Conservation (phyloP, 768 basidiomycete species). For the Daedaleopsis nitida region DNA sequence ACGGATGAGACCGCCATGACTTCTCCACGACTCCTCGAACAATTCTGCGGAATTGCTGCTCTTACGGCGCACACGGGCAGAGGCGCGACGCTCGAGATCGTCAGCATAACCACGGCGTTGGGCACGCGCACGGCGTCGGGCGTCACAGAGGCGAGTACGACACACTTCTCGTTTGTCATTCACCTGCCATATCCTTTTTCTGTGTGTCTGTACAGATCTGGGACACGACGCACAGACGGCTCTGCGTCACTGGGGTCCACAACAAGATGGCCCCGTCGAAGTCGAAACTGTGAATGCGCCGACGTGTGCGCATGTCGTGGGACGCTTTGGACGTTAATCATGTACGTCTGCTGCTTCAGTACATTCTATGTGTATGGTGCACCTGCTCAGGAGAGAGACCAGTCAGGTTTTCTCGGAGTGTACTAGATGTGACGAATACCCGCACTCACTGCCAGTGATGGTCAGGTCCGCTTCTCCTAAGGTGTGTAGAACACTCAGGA, state of each 20-base stretch:
- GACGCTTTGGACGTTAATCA: not conserved
- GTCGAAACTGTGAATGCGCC: not conserved
- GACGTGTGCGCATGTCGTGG: not conserved
- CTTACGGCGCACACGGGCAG: not conserved
- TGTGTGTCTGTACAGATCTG: not conserved
- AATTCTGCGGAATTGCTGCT: not conserved
- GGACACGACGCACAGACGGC: slow-evolving; percentile 4
- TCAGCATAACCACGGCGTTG: slow-evolving; percentile 6
- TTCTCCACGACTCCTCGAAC: not conserved
- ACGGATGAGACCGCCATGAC: not conserved
- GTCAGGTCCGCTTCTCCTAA: too few species aligned
- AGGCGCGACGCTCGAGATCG: slow-evolving; percentile 3
- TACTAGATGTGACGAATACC: too few species aligned
- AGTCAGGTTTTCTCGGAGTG: too few species aligned
- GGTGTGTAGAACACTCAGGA: too few species aligned
- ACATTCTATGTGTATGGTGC: not conserved
- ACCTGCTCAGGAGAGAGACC: too few species aligned
- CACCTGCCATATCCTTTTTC: not conserved
- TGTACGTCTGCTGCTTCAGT: not conserved
- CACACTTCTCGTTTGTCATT: not conserved
- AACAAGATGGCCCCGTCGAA: slow-evolving; percentile 8
- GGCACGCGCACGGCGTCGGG: slow-evolving; percentile 5
- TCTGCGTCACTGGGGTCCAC: slow-evolving; percentile 2
- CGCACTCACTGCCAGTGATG: too few species aligned
- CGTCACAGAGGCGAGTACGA: slow-evolving; percentile 1